Base-by-base conservation (phyloP, 2,329 filamentous ascomycete species). In the Botryotinia convoluta region DNA sequence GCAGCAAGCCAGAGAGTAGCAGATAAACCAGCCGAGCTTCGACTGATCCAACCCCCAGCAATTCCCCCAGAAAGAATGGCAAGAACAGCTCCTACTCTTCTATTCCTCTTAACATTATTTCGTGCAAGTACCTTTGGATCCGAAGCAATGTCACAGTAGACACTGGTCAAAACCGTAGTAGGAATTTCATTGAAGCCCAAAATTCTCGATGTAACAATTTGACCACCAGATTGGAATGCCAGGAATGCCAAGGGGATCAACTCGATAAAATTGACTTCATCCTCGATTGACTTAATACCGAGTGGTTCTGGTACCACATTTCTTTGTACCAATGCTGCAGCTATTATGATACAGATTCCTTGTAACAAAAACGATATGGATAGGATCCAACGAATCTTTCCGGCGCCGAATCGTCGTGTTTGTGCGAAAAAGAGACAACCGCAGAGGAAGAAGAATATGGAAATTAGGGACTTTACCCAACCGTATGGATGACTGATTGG, bases 101-200 rank as follows among this genome's bases (percentile, higher is more conserved):
- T 82, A 79, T 89, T 88, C 67, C 88, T 82, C 79, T 89, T 87
- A 0, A 84, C 80, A 72, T 89, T 87, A 20, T 84, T 79, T 44
- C 74, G 74, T 0, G 81, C 81, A 7, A 88, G 81, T n/a, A 90
- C 74, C 14, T 84, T 83, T 16, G 85, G 83, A 78, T 94, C 92
- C 1, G 90, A 92, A 77, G 93, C 93, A 32, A 95, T 79, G 80
- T 95, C 93, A 79, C 92, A 94, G 83, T 95, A 95, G 75, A 93
- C 90, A 80, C 91, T 94, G 1, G 93, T 95, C 74, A 96, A 82
- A 4, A 95, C 93, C 26, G 94, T 92, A 75, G 91, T 94, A 0
- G 92, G 94, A 32, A 95, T 83, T 3, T 90, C 89, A 73, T 89
- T 90, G 79, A 90, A 91, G 78, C 90, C 87, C 74, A 95, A 82